Evolutionary conservation across 441 rosid genomes (phyloP), one percentile per base, ranked within the genome.

Genomic region (Gossypium schwendimanii): DNA sequence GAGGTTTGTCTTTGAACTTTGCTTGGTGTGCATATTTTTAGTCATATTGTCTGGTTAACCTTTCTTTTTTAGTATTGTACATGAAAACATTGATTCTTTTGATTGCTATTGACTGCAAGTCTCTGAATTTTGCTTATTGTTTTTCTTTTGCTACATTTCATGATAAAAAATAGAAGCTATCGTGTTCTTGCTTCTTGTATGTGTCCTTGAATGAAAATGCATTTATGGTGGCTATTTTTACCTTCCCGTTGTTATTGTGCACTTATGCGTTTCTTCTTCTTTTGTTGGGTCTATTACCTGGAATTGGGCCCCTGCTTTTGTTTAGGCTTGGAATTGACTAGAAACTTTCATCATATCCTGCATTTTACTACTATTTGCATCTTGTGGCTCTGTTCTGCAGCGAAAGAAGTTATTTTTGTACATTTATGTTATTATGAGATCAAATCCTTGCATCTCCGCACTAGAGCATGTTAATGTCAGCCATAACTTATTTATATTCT

Each of bases 1-100:
- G 97, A 92, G 99, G 99, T 95, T 79, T 81, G 85, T 84, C 60
- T 72, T 33, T 61, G 63, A 64, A 47, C 54, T 57, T 72, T 71
- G 54, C 72, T 49, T 24, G 70, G 45, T 14, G 31, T 44, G 70
- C 53, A 24, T 15, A 58, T 41, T 79, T 62, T 28, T 54, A 39
- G 68, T 72, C 17, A n/a, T 47, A 41, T 69, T 33, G 50, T 31
- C 71, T 70, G 58, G 63, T 14, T 72, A 62, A 18, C 11, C 17
- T 49, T 61, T 41, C 33, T 45, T 39, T 18, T 10, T 23, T 14
- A 23, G 21, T 63, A 15, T 14, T 4, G 20, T 69, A 23, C 62
- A 11, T 54, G 73, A 59, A 47, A 21, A 70, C 36, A 69, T 72
- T 72, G n/a, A 39, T 55, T 28, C 49, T 70, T 77, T 71, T 67